Evolutionary conservation across 2,329 filamentous ascomycete species (phyloP).

Genomic region (Piedraia hortae): DNA sequence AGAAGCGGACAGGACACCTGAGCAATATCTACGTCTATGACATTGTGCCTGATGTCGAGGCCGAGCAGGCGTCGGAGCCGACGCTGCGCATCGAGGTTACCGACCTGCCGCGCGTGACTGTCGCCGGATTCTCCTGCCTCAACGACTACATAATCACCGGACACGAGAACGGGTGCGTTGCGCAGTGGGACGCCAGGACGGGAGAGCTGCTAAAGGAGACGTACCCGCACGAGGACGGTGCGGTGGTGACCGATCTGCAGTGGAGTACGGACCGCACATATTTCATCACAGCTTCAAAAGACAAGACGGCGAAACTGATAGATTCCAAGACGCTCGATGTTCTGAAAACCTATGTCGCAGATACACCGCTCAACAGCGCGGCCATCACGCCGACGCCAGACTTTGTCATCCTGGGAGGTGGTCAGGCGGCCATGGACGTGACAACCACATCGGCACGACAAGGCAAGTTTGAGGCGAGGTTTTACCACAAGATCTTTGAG

Average conservation of each 20-base stretch:
- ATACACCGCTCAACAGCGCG: slow-evolving; percentile 90
- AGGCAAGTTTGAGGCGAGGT: slow-evolving; percentile 96
- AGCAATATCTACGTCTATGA: slow-evolving; percentile 84
- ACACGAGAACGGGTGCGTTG: slow-evolving; percentile 86
- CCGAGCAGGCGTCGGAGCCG: slow-evolving; percentile 62
- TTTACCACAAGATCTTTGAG: slow-evolving; percentile 99
- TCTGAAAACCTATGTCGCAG: slow-evolving; percentile 73
- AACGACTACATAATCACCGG: slow-evolving; percentile 91
- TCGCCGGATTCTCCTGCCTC: slow-evolving; percentile 87
- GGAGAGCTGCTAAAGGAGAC: slow-evolving; percentile 61
- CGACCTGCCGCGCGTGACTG: slow-evolving; percentile 82
- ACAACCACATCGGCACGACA: slow-evolving; percentile 80
- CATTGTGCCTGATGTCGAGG: slow-evolving; percentile 57
- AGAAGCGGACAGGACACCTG: slow-evolving; percentile 93
- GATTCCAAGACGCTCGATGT: slow-evolving; percentile 65
- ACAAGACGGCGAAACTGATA: slow-evolving; percentile 89
- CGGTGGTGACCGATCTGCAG: slow-evolving; percentile 72
- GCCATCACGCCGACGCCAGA: slow-evolving; percentile 88
- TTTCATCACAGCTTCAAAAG: slow-evolving; percentile 94
- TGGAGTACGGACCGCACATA: slow-evolving; percentile 85
- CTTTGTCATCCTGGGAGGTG: slow-evolving; percentile 91
- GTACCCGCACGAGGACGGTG: slow-evolving; percentile 62
- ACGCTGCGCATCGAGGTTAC: slow-evolving; percentile 65
- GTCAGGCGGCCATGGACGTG: slow-evolving; percentile 96
- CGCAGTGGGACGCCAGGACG: slow-evolving; percentile 72